Conservation (phyloP, 176 grass and related monocot genomes). For the Oryza rufipogon region DNA sequence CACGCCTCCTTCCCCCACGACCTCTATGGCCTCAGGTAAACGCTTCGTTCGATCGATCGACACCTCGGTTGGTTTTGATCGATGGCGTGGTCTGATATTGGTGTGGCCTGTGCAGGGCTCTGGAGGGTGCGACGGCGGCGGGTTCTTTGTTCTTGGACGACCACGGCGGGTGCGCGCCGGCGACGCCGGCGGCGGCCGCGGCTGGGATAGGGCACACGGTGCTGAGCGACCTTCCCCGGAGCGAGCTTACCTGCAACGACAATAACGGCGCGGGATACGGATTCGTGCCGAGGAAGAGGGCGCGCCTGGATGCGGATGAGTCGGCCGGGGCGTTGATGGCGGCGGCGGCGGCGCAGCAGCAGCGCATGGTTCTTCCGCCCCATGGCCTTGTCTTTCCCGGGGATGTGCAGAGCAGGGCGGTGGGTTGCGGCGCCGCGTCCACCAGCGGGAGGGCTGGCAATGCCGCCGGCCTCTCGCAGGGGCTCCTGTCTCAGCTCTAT, state of each 20-base stretch:
- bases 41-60: background rate
- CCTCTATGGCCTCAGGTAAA: conserved; percentile 15
- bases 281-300: conserved; percentile 25
- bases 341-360: background rate
- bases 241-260: conserved; percentile 50
- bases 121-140: background rate
- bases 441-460: conserved; percentile 32
- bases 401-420: conserved; percentile 18
- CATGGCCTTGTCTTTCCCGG: background rate
- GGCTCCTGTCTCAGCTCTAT: conserved; percentile 41
- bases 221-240: conserved; percentile 31
- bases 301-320: background rate
- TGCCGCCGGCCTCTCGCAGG: conserved; percentile 16
- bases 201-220: background rate
- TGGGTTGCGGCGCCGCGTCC: conserved; percentile 29
- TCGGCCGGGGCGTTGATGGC: background rate
- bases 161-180: background rate
- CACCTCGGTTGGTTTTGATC: too few relatives aligned
- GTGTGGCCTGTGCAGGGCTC: background rate
- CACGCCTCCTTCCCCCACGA: conserved; percentile 44
- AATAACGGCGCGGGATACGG: background rate
- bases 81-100: background rate
- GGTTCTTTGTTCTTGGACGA: background rate
- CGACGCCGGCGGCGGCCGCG: background rate
- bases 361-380: background rate